These are phyloP conservation scores for Fennellomyces sp. DNA, from an alignment of 371 early-diverging fungal genomes.

Conservation along the genomic window DNA sequence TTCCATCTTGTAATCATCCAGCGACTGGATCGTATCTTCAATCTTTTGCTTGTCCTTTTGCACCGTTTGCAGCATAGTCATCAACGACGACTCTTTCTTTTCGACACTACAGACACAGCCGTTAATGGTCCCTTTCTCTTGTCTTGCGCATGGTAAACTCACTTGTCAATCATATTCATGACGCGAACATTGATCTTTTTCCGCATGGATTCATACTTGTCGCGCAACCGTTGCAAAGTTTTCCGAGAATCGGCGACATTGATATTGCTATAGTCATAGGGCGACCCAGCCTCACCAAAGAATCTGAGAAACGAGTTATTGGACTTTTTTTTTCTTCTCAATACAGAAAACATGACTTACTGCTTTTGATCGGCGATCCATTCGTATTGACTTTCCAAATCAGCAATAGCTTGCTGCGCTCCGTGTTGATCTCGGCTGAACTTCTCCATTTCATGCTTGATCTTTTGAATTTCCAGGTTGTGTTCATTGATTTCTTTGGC, in stretches of 20 bases:
- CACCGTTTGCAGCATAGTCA: conserved; percentile 88
- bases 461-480: conserved; percentile 73
- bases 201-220: conserved; percentile 76
- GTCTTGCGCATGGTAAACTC: conserved; percentile 7
- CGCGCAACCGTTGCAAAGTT: conserved; percentile 71
- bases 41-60: conserved; percentile 94
- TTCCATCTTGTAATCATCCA: conserved; percentile 91
- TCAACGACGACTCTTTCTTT: conserved; percentile 84
- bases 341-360: conserved; percentile 49
- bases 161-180: conserved; percentile 94
- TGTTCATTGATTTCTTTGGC: conserved; percentile 61
- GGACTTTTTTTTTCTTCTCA: background rate
- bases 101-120: conserved; percentile 80
- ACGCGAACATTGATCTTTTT: conserved; percentile 92
- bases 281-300: conserved; percentile 82
- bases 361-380: conserved; percentile 92
- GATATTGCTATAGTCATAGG: conserved; percentile 79
- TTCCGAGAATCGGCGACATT: conserved; percentile 74
- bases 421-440: conserved; percentile 66
- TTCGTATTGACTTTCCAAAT: conserved; percentile 68
- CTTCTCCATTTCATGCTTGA: conserved; percentile 72
- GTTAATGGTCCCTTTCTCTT: background rate
- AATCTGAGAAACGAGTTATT: conserved; percentile 19
- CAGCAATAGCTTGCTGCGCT: conserved; percentile 50
- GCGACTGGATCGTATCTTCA: conserved; percentile 85